Conservation (phyloP, 495 filamentous ascomycete species). For the Bacidia gigantensis region DNA sequence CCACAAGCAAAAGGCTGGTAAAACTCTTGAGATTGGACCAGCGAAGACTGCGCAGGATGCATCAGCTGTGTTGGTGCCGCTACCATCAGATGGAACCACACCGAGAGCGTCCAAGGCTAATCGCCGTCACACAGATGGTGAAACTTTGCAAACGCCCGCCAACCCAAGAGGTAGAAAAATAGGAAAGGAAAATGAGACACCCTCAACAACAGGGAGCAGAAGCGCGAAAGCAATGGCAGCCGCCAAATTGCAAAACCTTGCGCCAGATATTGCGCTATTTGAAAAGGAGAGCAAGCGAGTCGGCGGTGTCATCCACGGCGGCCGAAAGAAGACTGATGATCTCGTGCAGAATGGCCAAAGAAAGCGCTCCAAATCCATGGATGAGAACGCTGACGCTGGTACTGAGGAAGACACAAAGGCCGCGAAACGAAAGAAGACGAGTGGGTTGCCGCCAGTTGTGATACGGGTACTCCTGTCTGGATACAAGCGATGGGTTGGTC, state of each 20-base stretch:
- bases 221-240: slow-evolving; percentile 76
- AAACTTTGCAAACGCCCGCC: slow-evolving; percentile 33
- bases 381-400: slow-evolving; percentile 28
- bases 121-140: slow-evolving; percentile 13
- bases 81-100: slow-evolving; percentile 13
- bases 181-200: slow-evolving; percentile 80
- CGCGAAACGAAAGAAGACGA: slow-evolving; percentile 49
- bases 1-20: slow-evolving; percentile 26
- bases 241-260: slow-evolving; percentile 58
- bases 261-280: slow-evolving; percentile 72
- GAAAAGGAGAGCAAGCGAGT: slow-evolving; percentile 87
- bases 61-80: not conserved
- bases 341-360: slow-evolving; percentile 26
- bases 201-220: slow-evolving; percentile 61
- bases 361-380: slow-evolving; percentile 32
- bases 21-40: slow-evolving; percentile 13
- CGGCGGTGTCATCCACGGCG: slow-evolving; percentile 70
- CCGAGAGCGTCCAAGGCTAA: slow-evolving; percentile 13
- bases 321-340: slow-evolving; percentile 40
- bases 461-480: slow-evolving; percentile 69
- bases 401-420: slow-evolving; percentile 34
- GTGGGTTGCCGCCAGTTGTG: slow-evolving; percentile 35
- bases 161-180: slow-evolving; percentile 28
- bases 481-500: slow-evolving; percentile 60
- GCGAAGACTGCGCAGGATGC: slow-evolving; percentile 1